A percentile compares a stretch with the other conserved stretches of the same genome.
phyloP scores from a whole-genome alignment of 2,329 filamentous ascomycete species.

The Seiridium unicorne region DNA sequence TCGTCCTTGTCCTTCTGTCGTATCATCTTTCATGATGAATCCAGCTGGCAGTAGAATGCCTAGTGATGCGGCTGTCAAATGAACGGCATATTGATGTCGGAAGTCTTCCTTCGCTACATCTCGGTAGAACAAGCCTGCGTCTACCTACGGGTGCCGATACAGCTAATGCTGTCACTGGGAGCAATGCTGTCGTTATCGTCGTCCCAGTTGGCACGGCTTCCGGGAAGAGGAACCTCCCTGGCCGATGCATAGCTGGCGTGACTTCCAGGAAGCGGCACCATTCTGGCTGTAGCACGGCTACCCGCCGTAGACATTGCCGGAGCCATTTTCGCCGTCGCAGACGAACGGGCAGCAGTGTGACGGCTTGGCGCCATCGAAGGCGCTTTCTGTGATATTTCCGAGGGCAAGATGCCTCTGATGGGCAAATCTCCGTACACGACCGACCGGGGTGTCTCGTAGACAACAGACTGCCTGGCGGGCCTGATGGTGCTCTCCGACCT shows the following conservation, averaged over 20 bases:
- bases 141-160: slow-evolving; percentile 44
- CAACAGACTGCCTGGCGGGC: slow-evolving; percentile 3
- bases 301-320: slow-evolving; percentile 13
- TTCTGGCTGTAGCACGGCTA: slow-evolving; percentile 2
- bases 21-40: neutral
- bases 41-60: neutral
- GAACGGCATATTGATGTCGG: too few species aligned
- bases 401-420: slow-evolving; percentile 13
- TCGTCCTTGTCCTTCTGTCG: neutral
- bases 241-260: neutral
- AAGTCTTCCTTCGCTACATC: too few species aligned
- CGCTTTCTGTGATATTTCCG: slow-evolving; percentile 12
- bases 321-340: slow-evolving; percentile 4
- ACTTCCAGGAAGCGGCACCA: slow-evolving; percentile 3
- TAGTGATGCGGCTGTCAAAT: too few species aligned
- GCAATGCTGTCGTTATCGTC: slow-evolving; percentile 53
- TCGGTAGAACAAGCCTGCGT: neutral
- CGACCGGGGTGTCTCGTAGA: neutral
- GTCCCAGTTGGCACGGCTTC: slow-evolving; percentile 30
- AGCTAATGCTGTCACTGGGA: slow-evolving; percentile 62
- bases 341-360: slow-evolving; percentile 8
- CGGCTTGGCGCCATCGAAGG: slow-evolving; percentile 13
- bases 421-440: slow-evolving; percentile 31
- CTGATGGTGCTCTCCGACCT: slow-evolving; percentile 34
- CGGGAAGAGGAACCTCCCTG: neutral